Evolutionary conservation across 2,329 filamentous ascomycete species (phyloP).

Genomic region (Neonectria ditissima): DNA sequence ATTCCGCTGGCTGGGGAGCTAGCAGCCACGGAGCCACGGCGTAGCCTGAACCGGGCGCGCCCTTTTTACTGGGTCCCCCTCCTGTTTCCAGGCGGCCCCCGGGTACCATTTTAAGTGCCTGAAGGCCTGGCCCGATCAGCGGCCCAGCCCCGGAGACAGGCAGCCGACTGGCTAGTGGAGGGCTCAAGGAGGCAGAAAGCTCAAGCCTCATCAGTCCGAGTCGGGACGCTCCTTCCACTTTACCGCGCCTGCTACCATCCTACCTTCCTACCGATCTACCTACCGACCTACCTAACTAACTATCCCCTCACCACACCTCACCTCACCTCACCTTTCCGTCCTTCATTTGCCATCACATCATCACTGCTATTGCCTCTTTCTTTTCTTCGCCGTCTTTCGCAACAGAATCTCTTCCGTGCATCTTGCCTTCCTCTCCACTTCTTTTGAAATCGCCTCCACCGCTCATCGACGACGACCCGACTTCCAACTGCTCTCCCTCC

Average conservation of each 20-base stretch:
- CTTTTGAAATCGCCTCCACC: slow-evolving; percentile 18
- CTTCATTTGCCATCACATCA: slow-evolving; percentile 17
- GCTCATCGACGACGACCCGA: slow-evolving; percentile 12
- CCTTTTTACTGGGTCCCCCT: slow-evolving; percentile 17
- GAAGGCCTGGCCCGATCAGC: slow-evolving; percentile 19
- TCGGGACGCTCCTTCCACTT: slow-evolving; percentile 31
- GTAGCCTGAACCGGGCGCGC: slow-evolving; percentile 9
- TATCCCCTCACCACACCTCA: slow-evolving; percentile 40
- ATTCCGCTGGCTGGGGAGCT: slow-evolving; percentile 35
- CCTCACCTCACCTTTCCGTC: slow-evolving; percentile 1
- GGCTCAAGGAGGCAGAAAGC: slow-evolving; percentile 24
- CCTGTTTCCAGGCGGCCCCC: slow-evolving; percentile 1
- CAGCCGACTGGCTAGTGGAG: slow-evolving; percentile 5
- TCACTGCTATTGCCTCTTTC: slow-evolving; percentile 9
- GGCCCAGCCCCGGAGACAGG: slow-evolving; percentile 25
- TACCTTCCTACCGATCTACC: slow-evolving; percentile 35
- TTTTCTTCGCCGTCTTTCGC: slow-evolving; percentile 22
- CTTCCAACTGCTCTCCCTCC: background rate
- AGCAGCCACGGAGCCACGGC: slow-evolving; percentile 21
- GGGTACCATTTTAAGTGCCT: slow-evolving; percentile 21
- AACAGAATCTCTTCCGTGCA: slow-evolving; percentile 6
- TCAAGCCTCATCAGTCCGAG: slow-evolving; percentile 37
- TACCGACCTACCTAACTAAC: slow-evolving; percentile 27
- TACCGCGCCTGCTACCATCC: slow-evolving; percentile 22
- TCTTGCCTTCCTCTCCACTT: slow-evolving; percentile 23